A percentile compares a stretch with the other conserved stretches of the same genome.
phyloP scores from a whole-genome alignment of 2,329 filamentous ascomycete genomes.

The Beauveria sp. region DNA sequence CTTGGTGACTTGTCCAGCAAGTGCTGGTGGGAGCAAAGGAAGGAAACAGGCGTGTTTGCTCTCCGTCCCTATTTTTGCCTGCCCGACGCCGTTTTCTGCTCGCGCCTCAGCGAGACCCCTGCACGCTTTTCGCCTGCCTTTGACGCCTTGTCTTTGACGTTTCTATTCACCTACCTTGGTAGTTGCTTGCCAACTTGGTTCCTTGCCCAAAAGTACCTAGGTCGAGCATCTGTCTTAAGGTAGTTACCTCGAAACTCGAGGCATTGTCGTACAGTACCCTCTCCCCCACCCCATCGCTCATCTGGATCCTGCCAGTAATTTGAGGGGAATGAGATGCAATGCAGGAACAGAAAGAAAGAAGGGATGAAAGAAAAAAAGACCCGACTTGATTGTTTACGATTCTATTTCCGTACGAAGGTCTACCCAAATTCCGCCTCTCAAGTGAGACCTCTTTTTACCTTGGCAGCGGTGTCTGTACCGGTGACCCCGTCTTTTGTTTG shows the following conservation, averaged over 20 bases:
- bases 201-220: no score
- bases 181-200: no score
- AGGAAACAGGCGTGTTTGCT: neutral
- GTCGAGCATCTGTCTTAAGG: no score
- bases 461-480: neutral
- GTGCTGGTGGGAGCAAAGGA: neutral
- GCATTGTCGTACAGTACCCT: no score
- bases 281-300: no score
- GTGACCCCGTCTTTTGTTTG: neutral
- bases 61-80: neutral
- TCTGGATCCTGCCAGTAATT: no score
- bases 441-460: conserved; percentile 1
- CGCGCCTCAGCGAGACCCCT: conserved; percentile 1
- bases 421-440: neutral
- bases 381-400: neutral
- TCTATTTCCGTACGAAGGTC: neutral
- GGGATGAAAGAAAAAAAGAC: no score
- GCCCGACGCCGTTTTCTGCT: conserved; percentile 11
- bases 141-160: neutral
- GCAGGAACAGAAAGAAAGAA: no score
- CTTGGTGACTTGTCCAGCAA: neutral
- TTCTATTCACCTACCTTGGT: no score
- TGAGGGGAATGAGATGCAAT: no score
- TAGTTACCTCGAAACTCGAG: no score
- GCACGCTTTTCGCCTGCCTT: neutral